Base-by-base conservation (phyloP, 1,284 basidiomycete genomes). In the Cryptococcus amylolentus region DNA sequence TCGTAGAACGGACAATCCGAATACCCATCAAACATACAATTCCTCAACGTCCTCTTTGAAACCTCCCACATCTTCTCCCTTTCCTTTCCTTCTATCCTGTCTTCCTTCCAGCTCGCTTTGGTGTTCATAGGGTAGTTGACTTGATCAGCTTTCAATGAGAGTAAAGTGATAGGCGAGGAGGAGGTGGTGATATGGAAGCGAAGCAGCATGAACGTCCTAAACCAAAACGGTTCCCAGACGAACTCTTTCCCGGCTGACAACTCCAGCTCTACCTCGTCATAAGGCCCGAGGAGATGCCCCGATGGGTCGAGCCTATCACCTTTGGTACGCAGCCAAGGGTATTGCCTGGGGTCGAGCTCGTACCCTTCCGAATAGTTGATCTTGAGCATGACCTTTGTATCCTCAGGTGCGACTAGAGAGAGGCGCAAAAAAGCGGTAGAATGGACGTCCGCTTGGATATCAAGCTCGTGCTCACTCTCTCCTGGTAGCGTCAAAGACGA, bases 1-100 rank as follows among this genome's bases (percentile, higher is more conserved):
- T 69, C 67, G 52, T 67, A 69, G 52, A 69, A 69, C 3, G 67
- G 67, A 49, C 67, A 69, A 41, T 69, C 68, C 27, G 64, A 64
- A 51, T 68, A 69, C 9, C 62, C 68, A 43, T 69, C 68, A 54
- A 68, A 64, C 61, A 68, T 65, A 49, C 68, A 69, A 46, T 69
- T 69, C 35, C 68, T 49, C 60, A 69, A 51, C 5, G 68, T 69
- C 20, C 68, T 49, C 6, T 66, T 54, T 5, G 61, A 59, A 5
- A 69, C 56, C 38, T 67, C 66, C 59, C 62, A 66, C 4, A 69
- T 67, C 35, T 57, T 56, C 7, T 60, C 47, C n/a, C 41, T 54
- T 38, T 61, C 51, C 26, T 40, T 42, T 10, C 31, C 31, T 2
- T 35, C 31, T n/a, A 61, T 57, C 16, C 49, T 52, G 8, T 27